These are phyloP conservation scores for Lipomyces starkeyi DNA, from an alignment of 805 yeast species.

Conservation along the genomic window DNA sequence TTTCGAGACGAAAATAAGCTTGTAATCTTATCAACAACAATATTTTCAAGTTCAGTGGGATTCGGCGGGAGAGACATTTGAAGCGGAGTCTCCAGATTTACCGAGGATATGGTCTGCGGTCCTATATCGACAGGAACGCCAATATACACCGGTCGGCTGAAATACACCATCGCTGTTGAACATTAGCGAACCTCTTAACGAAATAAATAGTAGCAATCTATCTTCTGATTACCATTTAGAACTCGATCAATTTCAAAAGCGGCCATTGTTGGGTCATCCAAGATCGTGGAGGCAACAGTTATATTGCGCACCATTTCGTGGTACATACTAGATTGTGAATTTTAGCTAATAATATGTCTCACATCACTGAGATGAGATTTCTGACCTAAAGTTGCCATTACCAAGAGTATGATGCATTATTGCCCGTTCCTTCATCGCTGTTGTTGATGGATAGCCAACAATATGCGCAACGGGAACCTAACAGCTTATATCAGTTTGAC, in stretches of 20 bases:
- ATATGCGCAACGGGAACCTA: constrained; percentile 71
- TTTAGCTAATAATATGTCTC: too few relatives aligned
- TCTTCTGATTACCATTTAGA: too few relatives aligned
- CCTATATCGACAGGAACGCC: constrained; percentile 84
- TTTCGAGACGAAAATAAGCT: not conserved
- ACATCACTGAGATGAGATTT: not conserved
- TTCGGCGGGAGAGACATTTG: constrained; percentile 59
- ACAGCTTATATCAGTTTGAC: not conserved
- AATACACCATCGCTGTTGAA: constrained; percentile 60
- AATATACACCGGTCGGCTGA: constrained; percentile 80
- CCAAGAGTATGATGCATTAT: constrained; percentile 84
- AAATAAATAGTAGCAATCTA: too few relatives aligned
- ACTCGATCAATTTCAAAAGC: constrained; percentile 75
- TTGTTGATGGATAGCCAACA: constrained; percentile 83
- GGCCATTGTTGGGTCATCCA: constrained; percentile 68
- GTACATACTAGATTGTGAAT: constrained; percentile 67
- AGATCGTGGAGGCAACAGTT: constrained; percentile 66
- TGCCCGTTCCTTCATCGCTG: constrained; percentile 73
- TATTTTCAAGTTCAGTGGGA: not conserved
- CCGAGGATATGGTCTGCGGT: constrained; percentile 62
- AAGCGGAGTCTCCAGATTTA: constrained; percentile 65
- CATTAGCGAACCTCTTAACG: too few relatives aligned
- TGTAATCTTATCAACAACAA: not conserved
- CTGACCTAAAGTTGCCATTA: constrained; percentile 60
- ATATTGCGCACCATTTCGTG: constrained; percentile 77